Base-by-base conservation (phyloP, 2,329 filamentous ascomycete genomes). In the Cytospora piceicola region DNA sequence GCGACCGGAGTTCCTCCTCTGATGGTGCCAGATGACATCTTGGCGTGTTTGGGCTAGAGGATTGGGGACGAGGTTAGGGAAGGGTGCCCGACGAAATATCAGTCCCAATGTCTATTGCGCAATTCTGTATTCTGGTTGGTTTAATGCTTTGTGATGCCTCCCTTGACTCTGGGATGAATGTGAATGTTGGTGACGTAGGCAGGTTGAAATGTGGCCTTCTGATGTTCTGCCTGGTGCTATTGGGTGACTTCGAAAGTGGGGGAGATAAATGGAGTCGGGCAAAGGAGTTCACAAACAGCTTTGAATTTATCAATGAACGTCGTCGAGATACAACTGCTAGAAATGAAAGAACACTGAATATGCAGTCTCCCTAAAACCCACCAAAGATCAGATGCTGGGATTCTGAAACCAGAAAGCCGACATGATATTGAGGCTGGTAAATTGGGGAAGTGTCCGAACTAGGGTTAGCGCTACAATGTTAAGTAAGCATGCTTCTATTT, bases 1-100 rank as follows among this genome's bases (percentile, higher is more conserved):
- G 58, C 58, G 30, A 0, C 58, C 49, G 58, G 20, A 39, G 49
- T 57, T 30, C 53, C 61, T 51, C 56, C 39, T 27, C 6, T 12
- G 24, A 11, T 49, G 24, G n/a, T 49, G 11, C 46, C 46, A 49
- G 46, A 49, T 12, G 46, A 22, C 46, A 49, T 49, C n/a, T 22
- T 49, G n/a, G 4, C 9, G 8, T 49, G n/a, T 14, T 0, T 14
- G n/a, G n/a, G n/a, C n/a, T 9, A 14, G 3, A 4, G 46, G 24
- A 24, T 0, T 20, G 24, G 46, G 2, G 17, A n/a, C 24, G 39
- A 42, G 39, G 1, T 42, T 42, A 5, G 39, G 17, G 39, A 42
- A 42, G 17, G 17, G 17, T 7, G 11, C 24, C 46, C n/a, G n/a
- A 20, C 3, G 20, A 24, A 14, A 7, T 11, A 22, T 20, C 3